Evolutionary conservation across 1,284 basidiomycete genomes (phyloP).

Genomic region (Boletus hoseneyae): DNA sequence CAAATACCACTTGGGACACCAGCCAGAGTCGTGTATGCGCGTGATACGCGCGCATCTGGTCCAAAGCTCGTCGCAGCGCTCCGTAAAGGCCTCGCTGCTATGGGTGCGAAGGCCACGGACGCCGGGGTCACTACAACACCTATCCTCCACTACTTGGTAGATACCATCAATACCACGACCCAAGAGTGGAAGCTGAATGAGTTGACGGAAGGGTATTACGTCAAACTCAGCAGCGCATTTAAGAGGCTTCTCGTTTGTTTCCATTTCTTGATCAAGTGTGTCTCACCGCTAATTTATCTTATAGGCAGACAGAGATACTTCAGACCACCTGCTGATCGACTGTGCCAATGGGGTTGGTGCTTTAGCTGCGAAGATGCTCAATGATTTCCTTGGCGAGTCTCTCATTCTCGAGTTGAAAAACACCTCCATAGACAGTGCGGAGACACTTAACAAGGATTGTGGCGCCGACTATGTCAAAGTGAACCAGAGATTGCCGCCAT

Average conservation of each 20-base stretch:
- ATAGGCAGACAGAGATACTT: conserved; percentile 59
- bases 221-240: conserved; percentile 85
- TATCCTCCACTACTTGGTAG: conserved; percentile 93
- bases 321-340: conserved; percentile 76
- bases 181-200: conserved; percentile 81
- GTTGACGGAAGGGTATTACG: conserved; percentile 83
- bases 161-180: conserved; percentile 83
- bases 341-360: conserved; percentile 98
- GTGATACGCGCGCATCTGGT: conserved; percentile 93
- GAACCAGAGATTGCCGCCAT: conserved; percentile 78
- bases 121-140: conserved; percentile 92
- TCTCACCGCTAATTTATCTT: conserved; percentile 10
- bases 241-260: conserved; percentile 78
- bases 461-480: conserved; percentile 99
- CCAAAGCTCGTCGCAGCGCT: conserved; percentile 79
- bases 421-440: conserved; percentile 60
- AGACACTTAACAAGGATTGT: conserved; percentile 83
- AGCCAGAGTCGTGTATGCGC: conserved; percentile 83
- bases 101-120: conserved; percentile 63
- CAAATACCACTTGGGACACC: conserved; percentile 81
- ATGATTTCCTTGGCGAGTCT: conserved; percentile 51
- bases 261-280: neutral
- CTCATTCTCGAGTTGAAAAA: conserved; percentile 66
- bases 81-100: conserved; percentile 76
- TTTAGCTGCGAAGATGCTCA: conserved; percentile 60